Percentiles rank a stretch among this genome's conserved stretches.
phyloP scores from a whole-genome alignment of 192 early-diverging fungal species.

The Blastocladiella britannica region DNA sequence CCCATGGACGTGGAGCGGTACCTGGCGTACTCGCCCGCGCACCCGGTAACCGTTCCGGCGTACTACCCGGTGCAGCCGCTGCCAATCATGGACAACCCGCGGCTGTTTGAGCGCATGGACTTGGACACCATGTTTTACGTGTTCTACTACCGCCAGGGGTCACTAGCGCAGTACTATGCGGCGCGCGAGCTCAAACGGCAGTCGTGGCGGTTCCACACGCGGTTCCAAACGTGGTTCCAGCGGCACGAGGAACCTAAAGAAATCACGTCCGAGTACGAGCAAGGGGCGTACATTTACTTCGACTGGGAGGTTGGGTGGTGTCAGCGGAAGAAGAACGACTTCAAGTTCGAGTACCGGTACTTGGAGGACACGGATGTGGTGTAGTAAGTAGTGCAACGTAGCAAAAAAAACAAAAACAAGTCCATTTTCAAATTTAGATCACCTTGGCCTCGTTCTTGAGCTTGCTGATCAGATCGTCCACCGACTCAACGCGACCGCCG shows the following conservation, averaged over 20 bases:
- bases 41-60: constrained; percentile 56
- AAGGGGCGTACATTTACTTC: constrained; percentile 96
- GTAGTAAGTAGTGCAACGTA: too few species aligned
- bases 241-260: constrained; percentile 86
- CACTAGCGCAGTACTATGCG: constrained; percentile 89
- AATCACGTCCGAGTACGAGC: constrained; percentile 92
- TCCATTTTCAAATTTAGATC: constrained; percentile 19
- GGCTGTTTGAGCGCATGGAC: constrained; percentile 75
- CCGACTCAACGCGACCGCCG: constrained; percentile 71
- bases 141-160: constrained; percentile 93
- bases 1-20: constrained; percentile 9
- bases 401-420: too few species aligned
- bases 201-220: constrained; percentile 96
- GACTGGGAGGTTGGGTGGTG: constrained; percentile 95
- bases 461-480: constrained; percentile 83
- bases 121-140: constrained; percentile 92
- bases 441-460: constrained; percentile 63
- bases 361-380: constrained; percentile 62
- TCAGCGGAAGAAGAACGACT: constrained; percentile 89
- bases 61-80: constrained; percentile 79
- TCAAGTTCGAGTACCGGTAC: constrained; percentile 78
- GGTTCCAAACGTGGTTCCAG: constrained; percentile 97
- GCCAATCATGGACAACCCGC: constrained; percentile 59
- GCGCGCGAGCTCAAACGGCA: constrained; percentile 89
- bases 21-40: constrained; percentile 52